Evolutionary conservation across 2,329 filamentous ascomycete species (phyloP).

Genomic region (Aspergillus oerlinghausenensis): DNA sequence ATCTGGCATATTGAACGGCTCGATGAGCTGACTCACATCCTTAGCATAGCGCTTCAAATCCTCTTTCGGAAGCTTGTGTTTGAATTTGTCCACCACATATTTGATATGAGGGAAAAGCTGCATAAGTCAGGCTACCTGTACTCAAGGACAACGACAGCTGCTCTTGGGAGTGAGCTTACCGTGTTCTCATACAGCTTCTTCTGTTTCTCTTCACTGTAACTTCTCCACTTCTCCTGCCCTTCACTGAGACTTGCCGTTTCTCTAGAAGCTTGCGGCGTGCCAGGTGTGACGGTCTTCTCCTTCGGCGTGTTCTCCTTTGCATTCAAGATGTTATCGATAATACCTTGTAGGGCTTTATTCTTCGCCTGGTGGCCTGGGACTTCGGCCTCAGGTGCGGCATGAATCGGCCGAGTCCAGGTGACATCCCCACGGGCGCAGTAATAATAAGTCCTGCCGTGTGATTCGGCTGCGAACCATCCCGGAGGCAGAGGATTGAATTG

Average conservation of each 20-base stretch:
- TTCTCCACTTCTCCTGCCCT: constrained; percentile 47
- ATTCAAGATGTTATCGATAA: constrained; percentile 79
- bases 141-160: neutral
- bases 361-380: constrained; percentile 65
- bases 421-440: constrained; percentile 74
- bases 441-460: constrained; percentile 75
- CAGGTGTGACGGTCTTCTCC: constrained; percentile 52
- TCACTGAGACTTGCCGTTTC: constrained; percentile 48
- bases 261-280: constrained; percentile 61
- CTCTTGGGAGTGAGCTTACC: constrained; percentile 50
- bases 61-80: constrained; percentile 79
- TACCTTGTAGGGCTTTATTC: constrained; percentile 73
- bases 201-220: constrained; percentile 67
- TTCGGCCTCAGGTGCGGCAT: constrained; percentile 60
- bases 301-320: constrained; percentile 54
- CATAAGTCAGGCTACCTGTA: constrained; percentile 10
- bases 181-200: constrained; percentile 95
- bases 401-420: constrained; percentile 75
- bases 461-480: constrained; percentile 81
- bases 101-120: constrained; percentile 82
- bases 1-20: neutral
- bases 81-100: constrained; percentile 80
- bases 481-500: constrained; percentile 60
- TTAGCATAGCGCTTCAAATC: constrained; percentile 62
- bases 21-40: constrained; percentile 44